Evolutionary conservation across 768 basidiomycete species (phyloP).

Genomic region (Lactarius sp.): DNA sequence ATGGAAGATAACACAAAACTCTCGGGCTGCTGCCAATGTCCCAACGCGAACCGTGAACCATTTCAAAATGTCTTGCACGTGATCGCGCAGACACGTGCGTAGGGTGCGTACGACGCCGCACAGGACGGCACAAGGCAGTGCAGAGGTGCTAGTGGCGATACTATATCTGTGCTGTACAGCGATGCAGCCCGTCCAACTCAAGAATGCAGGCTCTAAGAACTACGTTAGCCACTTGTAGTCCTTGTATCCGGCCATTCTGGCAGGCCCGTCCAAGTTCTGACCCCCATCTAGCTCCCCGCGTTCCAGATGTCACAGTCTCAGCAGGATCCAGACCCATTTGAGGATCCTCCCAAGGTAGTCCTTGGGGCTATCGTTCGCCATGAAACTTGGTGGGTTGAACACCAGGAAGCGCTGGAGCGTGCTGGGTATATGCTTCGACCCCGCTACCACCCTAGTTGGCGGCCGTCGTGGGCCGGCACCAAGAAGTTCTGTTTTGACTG

Average conservation of each 20-base stretch:
- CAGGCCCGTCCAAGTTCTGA: not conserved
- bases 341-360: not conserved
- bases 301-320: not conserved
- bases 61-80: too few relatives aligned
- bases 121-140: too few relatives aligned
- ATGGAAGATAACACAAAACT: not conserved
- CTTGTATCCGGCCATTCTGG: too few relatives aligned
- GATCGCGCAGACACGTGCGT: too few relatives aligned
- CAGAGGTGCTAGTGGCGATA: too few relatives aligned
- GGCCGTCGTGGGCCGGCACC: constrained; percentile 8
- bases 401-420: not conserved
- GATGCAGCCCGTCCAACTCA: too few relatives aligned
- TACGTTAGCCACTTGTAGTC: not conserved
- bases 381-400: constrained; percentile 8
- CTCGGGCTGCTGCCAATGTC: not conserved
- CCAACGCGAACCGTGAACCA: not conserved
- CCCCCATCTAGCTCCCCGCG: not conserved
- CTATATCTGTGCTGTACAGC: too few relatives aligned
- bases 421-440: constrained; percentile 10
- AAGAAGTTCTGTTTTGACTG: not conserved
- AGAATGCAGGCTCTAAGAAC: not conserved
- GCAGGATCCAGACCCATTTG: not conserved
- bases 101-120: too few relatives aligned
- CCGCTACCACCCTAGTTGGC: constrained; percentile 3
- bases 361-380: not conserved